Evolutionary conservation across 2,329 filamentous ascomycete genomes (phyloP).

Genomic region (Incumbomyces delicatus): DNA sequence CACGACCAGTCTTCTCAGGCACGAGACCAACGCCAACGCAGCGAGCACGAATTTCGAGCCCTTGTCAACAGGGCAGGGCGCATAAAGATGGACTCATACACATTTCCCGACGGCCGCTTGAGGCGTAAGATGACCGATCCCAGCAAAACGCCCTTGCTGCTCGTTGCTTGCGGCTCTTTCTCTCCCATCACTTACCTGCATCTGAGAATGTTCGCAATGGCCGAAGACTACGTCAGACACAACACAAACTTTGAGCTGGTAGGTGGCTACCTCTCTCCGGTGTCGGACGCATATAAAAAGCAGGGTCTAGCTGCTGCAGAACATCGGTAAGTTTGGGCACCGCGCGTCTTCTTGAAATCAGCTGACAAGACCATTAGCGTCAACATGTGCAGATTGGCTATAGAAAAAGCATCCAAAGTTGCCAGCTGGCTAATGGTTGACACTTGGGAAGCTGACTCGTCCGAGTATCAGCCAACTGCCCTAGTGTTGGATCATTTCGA

Average conservation of each 20-base stretch:
- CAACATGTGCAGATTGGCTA: slow-evolving; percentile 78
- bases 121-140: slow-evolving; percentile 39
- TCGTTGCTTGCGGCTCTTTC: slow-evolving; percentile 50
- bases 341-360: not conserved
- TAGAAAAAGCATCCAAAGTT: slow-evolving; percentile 61
- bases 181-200: slow-evolving; percentile 68
- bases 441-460: slow-evolving; percentile 77
- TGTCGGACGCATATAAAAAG: slow-evolving; percentile 69
- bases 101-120: slow-evolving; percentile 35
- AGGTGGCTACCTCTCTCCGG: slow-evolving; percentile 75
- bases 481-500: slow-evolving; percentile 86
- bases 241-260: slow-evolving; percentile 73
- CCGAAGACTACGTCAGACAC: slow-evolving; percentile 66
- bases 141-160: slow-evolving; percentile 37
- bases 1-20: too few relatives aligned
- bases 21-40: not conserved
- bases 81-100: slow-evolving; percentile 29
- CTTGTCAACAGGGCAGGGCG: slow-evolving; percentile 14
- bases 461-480: slow-evolving; percentile 78
- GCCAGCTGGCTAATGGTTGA: slow-evolving; percentile 79
- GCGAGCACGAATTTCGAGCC: slow-evolving; percentile 15
- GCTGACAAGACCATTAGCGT: slow-evolving; percentile 37
- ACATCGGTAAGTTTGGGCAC: slow-evolving; percentile 44
- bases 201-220: slow-evolving; percentile 82
- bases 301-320: slow-evolving; percentile 63